Conservation (phyloP, 2,329 filamentous ascomycete genomes). For the Fusarium xyrophilum region DNA sequence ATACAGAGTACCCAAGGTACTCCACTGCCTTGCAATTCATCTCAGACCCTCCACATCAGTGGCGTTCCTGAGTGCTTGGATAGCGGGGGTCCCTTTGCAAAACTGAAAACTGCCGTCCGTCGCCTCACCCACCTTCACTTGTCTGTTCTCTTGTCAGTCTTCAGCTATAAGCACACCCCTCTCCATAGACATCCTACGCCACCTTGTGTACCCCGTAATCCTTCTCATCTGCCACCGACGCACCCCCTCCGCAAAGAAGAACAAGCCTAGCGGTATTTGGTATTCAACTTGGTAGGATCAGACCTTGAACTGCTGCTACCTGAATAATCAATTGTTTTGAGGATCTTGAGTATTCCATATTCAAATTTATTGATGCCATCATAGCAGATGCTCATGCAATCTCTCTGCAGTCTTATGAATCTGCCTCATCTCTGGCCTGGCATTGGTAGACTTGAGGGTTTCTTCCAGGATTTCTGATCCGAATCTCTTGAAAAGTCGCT, state of each 20-base stretch:
- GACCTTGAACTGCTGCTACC: slow-evolving; percentile 35
- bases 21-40: slow-evolving; percentile 36
- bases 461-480: slow-evolving; percentile 31
- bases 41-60: slow-evolving; percentile 44
- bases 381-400: neutral
- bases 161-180: slow-evolving; percentile 31
- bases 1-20: slow-evolving; percentile 28
- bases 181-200: slow-evolving; percentile 9
- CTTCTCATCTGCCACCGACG: slow-evolving; percentile 26
- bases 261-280: neutral
- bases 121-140: slow-evolving; percentile 42
- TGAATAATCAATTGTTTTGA: neutral
- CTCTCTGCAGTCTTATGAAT: slow-evolving; percentile 5
- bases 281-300: slow-evolving; percentile 16
- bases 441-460: slow-evolving; percentile 3
- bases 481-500: slow-evolving; percentile 32
- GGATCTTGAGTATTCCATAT: neutral
- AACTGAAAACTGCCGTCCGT: slow-evolving; percentile 46
- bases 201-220: slow-evolving; percentile 35
- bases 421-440: slow-evolving; percentile 4
- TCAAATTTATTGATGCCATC: slow-evolving; percentile 1
- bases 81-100: slow-evolving; percentile 40
- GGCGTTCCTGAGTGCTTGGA: slow-evolving; percentile 39
- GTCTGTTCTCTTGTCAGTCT: slow-evolving; percentile 11
- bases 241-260: slow-evolving; percentile 31